Evolutionary conservation across 2,329 filamentous ascomycete genomes (phyloP).

Genomic region (Aspergillus uvarum): DNA sequence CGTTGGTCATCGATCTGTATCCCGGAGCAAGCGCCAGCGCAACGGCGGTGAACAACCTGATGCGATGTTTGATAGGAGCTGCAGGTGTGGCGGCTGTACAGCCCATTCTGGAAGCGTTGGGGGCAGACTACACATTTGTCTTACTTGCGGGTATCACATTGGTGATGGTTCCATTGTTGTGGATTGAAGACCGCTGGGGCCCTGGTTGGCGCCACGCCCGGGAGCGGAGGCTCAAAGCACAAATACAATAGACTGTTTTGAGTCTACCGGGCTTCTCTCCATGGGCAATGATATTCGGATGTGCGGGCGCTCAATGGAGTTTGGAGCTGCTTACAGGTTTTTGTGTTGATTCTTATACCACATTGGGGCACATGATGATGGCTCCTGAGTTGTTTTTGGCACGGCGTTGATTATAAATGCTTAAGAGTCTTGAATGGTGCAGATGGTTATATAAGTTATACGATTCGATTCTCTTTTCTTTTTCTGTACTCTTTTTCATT

Average conservation of each 20-base stretch:
- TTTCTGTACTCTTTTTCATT: no score
- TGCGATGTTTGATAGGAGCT: slow-evolving; percentile 39
- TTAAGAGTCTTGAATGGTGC: no score
- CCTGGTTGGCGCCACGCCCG: slow-evolving; percentile 30
- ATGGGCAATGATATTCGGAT: no score
- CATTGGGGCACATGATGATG: not conserved
- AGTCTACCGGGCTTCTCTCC: not conserved
- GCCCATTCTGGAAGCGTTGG: slow-evolving; percentile 34
- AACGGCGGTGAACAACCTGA: slow-evolving; percentile 39
- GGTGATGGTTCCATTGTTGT: slow-evolving; percentile 24
- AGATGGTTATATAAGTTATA: no score
- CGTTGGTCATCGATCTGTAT: slow-evolving; percentile 41
- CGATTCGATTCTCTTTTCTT: no score
- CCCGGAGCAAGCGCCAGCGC: slow-evolving; percentile 36
- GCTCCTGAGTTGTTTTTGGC: not conserved
- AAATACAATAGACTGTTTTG: not conserved
- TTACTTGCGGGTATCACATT: slow-evolving; percentile 31
- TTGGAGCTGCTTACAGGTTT: not conserved
- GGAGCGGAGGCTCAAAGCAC: slow-evolving; percentile 5
- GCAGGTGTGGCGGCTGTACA: slow-evolving; percentile 34
- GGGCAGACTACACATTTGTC: slow-evolving; percentile 29
- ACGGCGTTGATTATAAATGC: not conserved
- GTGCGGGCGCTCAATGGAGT: not conserved
- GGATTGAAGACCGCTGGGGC: slow-evolving; percentile 28
- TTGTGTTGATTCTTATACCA: not conserved